Conservation (phyloP, 306 rosid species). For the Glycine tomentella region DNA sequence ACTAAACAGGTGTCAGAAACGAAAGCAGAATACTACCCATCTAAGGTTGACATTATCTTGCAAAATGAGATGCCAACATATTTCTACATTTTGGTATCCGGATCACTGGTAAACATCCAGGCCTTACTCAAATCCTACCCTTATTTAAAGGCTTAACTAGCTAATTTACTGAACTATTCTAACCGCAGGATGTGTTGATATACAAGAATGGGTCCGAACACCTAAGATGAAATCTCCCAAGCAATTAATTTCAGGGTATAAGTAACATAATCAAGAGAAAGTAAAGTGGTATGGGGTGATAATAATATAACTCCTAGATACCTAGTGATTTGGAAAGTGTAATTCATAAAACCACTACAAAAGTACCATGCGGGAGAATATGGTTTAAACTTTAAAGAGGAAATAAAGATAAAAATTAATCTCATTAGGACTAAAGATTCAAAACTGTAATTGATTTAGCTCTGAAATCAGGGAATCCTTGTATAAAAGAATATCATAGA, state of each 20-base stretch:
- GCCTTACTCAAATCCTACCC: constrained; percentile 33
- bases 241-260: constrained; percentile 19
- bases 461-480: constrained; percentile 21
- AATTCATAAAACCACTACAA: constrained; percentile 5
- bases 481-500: constrained; percentile 33
- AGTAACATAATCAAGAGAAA: constrained; percentile 29
- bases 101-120: constrained; percentile 70
- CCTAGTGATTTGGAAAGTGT: background rate
- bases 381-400: background rate
- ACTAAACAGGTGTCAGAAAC: constrained; percentile 74
- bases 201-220: constrained; percentile 81
- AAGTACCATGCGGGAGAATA: constrained; percentile 1
- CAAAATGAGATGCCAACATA: constrained; percentile 85
- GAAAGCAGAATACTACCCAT: constrained; percentile 87
- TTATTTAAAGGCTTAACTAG: constrained; percentile 15
- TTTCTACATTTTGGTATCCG: constrained; percentile 81
- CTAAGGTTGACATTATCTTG: constrained; percentile 81
- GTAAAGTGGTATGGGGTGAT: constrained; percentile 15
- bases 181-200: constrained; percentile 72
- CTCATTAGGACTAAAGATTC: constrained; percentile 4
- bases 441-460: constrained; percentile 22
- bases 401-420: constrained; percentile 6
- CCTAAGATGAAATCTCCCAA: constrained; percentile 57
- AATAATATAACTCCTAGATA: constrained; percentile 25
- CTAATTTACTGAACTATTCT: constrained; percentile 45